Evolutionary conservation across 352 stramenopile genomes (phyloP).

Genomic region (Globisporangium nodosum): DNA sequence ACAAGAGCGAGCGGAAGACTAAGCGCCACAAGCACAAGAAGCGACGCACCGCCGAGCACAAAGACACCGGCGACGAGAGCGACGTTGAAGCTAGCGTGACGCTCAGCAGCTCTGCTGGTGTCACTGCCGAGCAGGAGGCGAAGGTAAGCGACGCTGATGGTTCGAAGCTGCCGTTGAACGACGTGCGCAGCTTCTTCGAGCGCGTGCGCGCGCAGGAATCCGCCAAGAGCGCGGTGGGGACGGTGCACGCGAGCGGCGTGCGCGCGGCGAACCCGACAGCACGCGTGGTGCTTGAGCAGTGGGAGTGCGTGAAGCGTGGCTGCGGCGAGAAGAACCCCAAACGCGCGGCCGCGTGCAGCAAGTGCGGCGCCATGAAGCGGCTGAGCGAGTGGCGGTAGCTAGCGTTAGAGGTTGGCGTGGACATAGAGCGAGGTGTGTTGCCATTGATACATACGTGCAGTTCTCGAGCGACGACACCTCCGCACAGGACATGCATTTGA

Average conservation of each 20-base stretch:
- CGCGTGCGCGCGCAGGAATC: slow-evolving; percentile 55
- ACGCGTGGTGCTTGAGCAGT: slow-evolving; percentile 35
- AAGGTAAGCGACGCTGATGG: not conserved
- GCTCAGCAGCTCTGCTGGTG: not conserved
- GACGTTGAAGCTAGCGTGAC: not conserved
- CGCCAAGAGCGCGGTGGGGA: slow-evolving; percentile 49
- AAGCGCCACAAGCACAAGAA: slow-evolving; percentile 23
- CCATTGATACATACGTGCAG: no score
- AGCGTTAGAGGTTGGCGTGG: not conserved
- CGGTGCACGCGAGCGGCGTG: slow-evolving; percentile 45
- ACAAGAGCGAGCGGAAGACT: slow-evolving; percentile 16
- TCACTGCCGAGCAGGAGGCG: no score
- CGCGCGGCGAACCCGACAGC: slow-evolving; percentile 22
- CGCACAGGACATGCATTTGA: no score
- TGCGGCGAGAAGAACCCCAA: slow-evolving; percentile 73
- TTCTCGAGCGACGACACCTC: no score
- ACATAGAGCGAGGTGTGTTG: not conserved
- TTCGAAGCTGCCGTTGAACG: not conserved
- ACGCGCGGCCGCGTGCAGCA: slow-evolving; percentile 48
- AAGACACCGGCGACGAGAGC: not conserved
- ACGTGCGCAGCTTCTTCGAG: slow-evolving; percentile 62
- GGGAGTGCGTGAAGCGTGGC: slow-evolving; percentile 59
- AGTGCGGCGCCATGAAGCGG: slow-evolving; percentile 76
- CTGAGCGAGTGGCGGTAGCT: slow-evolving; percentile 66
- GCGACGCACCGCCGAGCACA: not conserved